Percentiles rank a stretch among this genome's conserved stretches.
Evolutionary conservation across 805 yeast genomes (phyloP).

Genomic region (Torulaspora franciscae): DNA sequence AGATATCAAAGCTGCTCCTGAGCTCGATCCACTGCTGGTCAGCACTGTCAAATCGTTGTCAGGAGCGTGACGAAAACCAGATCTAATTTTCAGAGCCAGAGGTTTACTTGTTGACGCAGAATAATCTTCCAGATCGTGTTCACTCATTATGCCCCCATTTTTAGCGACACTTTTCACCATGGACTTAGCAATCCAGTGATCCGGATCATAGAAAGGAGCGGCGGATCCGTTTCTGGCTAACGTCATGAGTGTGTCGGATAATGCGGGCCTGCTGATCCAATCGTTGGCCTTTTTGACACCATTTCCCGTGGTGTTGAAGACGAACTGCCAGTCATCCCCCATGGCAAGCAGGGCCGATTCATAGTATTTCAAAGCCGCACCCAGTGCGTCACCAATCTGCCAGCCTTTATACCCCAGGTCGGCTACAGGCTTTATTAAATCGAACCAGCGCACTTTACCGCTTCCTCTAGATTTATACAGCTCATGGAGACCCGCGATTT

Average conservation of each 20-base stretch:
- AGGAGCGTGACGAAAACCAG: conserved; percentile 31
- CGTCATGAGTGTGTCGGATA: conserved; percentile 61
- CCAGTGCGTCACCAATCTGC: conserved; percentile 44
- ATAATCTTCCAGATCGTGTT: conserved; percentile 65
- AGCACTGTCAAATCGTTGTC: conserved; percentile 44
- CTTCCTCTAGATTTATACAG: conserved; percentile 60
- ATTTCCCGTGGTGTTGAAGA: conserved; percentile 36
- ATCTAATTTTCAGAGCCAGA: conserved; percentile 23
- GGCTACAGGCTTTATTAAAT: conserved; percentile 71
- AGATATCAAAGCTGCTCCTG: conserved; percentile 76
- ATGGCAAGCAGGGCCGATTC: conserved; percentile 33
- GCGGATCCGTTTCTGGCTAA: conserved; percentile 75
- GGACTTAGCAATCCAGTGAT: conserved; percentile 63
- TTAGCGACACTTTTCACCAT: conserved; percentile 47
- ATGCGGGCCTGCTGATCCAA: conserved; percentile 48
- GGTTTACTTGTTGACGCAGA: conserved; percentile 43
- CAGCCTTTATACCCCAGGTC: conserved; percentile 64
- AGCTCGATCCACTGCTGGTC: conserved; percentile 67
- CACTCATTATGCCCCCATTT: conserved; percentile 63
- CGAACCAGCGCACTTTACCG: conserved; percentile 65
- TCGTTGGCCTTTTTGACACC: conserved; percentile 54
- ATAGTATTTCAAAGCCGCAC: conserved; percentile 40
- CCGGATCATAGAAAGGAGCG: conserved; percentile 77
- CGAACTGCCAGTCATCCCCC: conserved; percentile 52
- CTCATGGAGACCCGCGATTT: conserved; percentile 71